phyloP scores from a whole-genome alignment of 2,329 filamentous ascomycete species.

The Alternaria ethzedia region DNA sequence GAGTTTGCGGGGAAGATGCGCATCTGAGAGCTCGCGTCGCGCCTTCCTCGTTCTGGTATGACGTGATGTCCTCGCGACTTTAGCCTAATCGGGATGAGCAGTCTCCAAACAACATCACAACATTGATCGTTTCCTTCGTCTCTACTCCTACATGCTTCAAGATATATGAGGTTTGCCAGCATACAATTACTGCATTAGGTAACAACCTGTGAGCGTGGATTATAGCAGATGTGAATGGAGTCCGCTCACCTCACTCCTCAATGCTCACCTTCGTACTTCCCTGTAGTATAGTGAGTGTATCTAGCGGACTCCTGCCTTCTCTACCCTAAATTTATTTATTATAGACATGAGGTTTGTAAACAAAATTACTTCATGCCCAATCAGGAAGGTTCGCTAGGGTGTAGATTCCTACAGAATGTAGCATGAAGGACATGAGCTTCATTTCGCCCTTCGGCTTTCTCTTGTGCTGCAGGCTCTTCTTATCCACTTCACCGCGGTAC shows the following conservation, averaged over 20 bases:
- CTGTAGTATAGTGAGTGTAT: not conserved
- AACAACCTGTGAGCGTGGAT: not conserved
- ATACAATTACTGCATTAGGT: not conserved
- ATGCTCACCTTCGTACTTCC: not conserved
- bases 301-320: not conserved
- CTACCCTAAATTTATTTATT: no score
- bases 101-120: not conserved
- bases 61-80: constrained; percentile 21
- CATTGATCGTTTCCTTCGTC: not conserved
- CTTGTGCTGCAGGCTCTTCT: not conserved
- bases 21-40: constrained; percentile 15
- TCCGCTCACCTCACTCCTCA: not conserved
- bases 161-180: not conserved
- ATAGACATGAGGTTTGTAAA: not conserved
- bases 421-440: not conserved
- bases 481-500: not conserved
- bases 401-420: not conserved
- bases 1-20: constrained; percentile 27
- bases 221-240: not conserved
- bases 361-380: not conserved
- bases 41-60: constrained; percentile 31
- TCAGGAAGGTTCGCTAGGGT: not conserved
- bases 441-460: not conserved
- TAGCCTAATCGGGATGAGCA: constrained; percentile 1
- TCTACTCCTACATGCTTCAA: not conserved